Conservation (phyloP, 495 filamentous ascomycete genomes). For the Aspergillus incahuasiensis region DNA sequence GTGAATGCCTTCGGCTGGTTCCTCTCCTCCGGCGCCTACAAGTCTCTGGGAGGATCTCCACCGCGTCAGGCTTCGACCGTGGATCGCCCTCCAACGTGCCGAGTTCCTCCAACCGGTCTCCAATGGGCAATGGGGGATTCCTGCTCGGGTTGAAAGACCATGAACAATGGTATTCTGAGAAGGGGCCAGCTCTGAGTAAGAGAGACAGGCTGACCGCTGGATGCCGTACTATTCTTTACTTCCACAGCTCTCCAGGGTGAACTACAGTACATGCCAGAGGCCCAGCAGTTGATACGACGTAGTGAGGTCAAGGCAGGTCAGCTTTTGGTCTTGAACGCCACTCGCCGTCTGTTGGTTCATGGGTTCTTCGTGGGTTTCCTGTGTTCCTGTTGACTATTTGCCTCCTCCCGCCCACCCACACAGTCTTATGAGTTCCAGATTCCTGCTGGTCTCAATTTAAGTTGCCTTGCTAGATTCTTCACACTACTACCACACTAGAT, state of each 20-base stretch:
- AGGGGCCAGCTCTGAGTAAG: not conserved
- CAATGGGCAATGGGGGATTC: not conserved
- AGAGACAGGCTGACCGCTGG: not conserved
- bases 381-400: slow-evolving; percentile 2
- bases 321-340: slow-evolving; percentile 14
- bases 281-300: not conserved
- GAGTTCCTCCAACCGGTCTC: not conserved
- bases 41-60: not conserved
- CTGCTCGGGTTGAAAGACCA: not conserved
- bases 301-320: not conserved
- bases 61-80: not conserved
- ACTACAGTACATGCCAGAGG: not conserved
- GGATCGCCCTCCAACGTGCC: slow-evolving; percentile 2
- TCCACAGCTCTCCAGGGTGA: not conserved
- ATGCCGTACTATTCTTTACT: not conserved
- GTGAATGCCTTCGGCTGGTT: not conserved
- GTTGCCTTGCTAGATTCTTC: not conserved
- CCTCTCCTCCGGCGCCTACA: not conserved
- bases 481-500: too few relatives aligned
- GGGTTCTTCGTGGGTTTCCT: slow-evolving; percentile 4
- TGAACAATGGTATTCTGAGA: not conserved
- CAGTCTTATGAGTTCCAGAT: not conserved
- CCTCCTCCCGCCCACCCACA: not conserved
- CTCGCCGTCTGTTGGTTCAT: slow-evolving; percentile 4
- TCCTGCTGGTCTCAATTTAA: not conserved